Conservation (phyloP, 2,329 filamentous ascomycete genomes). For the Aspergillus unguis region DNA sequence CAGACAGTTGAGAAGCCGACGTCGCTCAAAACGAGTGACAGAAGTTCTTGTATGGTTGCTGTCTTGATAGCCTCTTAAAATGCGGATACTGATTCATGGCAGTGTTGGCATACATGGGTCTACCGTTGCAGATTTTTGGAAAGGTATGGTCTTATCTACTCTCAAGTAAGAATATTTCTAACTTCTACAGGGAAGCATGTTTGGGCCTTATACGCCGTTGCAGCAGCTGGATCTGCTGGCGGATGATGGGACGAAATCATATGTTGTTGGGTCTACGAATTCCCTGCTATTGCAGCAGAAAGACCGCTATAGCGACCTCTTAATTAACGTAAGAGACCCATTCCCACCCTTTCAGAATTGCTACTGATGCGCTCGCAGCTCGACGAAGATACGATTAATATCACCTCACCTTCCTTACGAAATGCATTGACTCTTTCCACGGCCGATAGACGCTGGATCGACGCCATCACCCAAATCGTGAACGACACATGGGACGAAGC, state of each 20-base stretch:
- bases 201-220: slow-evolving; percentile 92
- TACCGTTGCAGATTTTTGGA: slow-evolving; percentile 92
- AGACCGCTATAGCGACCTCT: slow-evolving; percentile 91
- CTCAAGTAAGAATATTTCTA: slow-evolving; percentile 44
- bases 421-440: slow-evolving; percentile 73
- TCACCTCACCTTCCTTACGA: slow-evolving; percentile 75
- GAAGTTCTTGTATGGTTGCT: slow-evolving; percentile 62
- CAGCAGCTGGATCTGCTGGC: slow-evolving; percentile 93
- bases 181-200: slow-evolving; percentile 73
- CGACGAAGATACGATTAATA: slow-evolving; percentile 80
- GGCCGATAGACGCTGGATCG: slow-evolving; percentile 92
- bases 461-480: slow-evolving; percentile 87
- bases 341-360: neutral
- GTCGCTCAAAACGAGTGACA: slow-evolving; percentile 85
- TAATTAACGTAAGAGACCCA: slow-evolving; percentile 65
- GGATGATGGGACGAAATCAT: slow-evolving; percentile 92
- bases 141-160: slow-evolving; percentile 58
- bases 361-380: slow-evolving; percentile 47
- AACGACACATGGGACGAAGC: slow-evolving; percentile 95
- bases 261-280: slow-evolving; percentile 95
- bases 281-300: slow-evolving; percentile 89
- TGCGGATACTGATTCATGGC: slow-evolving; percentile 21
- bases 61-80: neutral
- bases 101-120: slow-evolving; percentile 88
- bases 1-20: slow-evolving; percentile 72